Conservation (phyloP, 306 rosid species). For the Medicago lupulina region DNA sequence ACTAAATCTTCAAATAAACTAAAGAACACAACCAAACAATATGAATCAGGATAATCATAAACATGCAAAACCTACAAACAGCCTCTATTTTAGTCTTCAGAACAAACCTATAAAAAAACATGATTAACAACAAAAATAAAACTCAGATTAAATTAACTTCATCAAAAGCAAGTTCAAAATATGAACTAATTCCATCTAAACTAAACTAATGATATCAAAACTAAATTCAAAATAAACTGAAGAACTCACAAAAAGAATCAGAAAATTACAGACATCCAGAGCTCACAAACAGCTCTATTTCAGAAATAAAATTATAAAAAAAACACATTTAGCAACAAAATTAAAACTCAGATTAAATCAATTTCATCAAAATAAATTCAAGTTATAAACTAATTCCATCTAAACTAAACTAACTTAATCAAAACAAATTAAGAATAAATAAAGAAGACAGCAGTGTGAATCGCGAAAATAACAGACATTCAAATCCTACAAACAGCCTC, state of each 20-base stretch:
- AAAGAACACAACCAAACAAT: background rate
- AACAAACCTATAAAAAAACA: too few relatives aligned
- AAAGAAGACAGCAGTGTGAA: background rate
- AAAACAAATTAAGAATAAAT: background rate
- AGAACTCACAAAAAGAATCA: too few relatives aligned
- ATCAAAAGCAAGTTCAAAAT: too few relatives aligned
- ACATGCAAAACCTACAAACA: slow-evolving; percentile 79
- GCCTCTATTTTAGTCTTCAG: slow-evolving; percentile 86
- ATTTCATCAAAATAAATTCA: background rate
- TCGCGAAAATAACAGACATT: slow-evolving; percentile 41
- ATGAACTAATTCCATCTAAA: too few relatives aligned
- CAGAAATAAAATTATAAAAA: slow-evolving; percentile 79
- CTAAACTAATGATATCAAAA: too few relatives aligned
- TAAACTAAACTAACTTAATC: background rate
- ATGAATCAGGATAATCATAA: background rate
- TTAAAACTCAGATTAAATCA: background rate
- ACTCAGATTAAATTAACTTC: too few relatives aligned
- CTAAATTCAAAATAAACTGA: too few relatives aligned
- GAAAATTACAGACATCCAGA: slow-evolving; percentile 64
- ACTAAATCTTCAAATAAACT: background rate
- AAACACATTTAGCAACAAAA: background rate
- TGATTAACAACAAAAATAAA: too few relatives aligned
- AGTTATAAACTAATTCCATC: slow-evolving; percentile 1
- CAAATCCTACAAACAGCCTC: slow-evolving; percentile 87
- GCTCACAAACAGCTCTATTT: slow-evolving; percentile 89